These are phyloP conservation scores for Galeopsis tetrahit DNA, from an alignment of 257 asterid species.

Conservation along the genomic window DNA sequence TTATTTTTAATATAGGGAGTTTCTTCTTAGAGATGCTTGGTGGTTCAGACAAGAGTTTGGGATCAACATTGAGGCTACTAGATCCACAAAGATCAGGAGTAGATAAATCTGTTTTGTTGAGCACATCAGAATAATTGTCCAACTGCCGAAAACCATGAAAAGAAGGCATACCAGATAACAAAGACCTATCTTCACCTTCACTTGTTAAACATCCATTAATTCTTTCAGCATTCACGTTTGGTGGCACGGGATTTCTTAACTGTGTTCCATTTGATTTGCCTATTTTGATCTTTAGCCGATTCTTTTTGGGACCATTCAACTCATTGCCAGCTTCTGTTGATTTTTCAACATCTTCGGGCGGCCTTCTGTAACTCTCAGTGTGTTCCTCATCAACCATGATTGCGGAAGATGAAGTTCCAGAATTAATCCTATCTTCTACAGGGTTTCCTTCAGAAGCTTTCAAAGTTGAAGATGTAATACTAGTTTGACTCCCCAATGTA, in stretches of 20 bases:
- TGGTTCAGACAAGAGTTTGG: constrained; percentile 36
- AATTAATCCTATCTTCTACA: constrained; percentile 37
- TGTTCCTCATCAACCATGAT: constrained; percentile 41
- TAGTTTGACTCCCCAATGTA: constrained; percentile 45
- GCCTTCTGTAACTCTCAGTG: constrained; percentile 38
- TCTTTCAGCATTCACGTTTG: constrained; percentile 34
- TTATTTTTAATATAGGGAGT: constrained; percentile 57
- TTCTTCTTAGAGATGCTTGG: constrained; percentile 52
- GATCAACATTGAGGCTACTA: constrained; percentile 36
- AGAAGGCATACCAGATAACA: constrained; percentile 35
- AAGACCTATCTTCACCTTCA: constrained; percentile 42
- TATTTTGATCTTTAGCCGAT: constrained; percentile 52
- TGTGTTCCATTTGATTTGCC: constrained; percentile 46
- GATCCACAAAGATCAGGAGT: constrained; percentile 40
- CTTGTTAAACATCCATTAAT: constrained; percentile 31
- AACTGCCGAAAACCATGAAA: constrained; percentile 35
- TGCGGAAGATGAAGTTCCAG: constrained; percentile 50
- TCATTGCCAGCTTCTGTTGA: constrained; percentile 35
- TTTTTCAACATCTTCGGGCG: constrained; percentile 41
- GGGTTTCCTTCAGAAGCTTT: constrained; percentile 41
- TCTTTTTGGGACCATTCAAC: constrained; percentile 39
- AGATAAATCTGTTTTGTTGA: constrained; percentile 36
- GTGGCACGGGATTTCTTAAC: constrained; percentile 40
- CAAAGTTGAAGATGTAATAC: constrained; percentile 49
- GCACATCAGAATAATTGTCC: constrained; percentile 39